These are phyloP conservation scores for Chlamydomonas reinhardtii DNA, from an alignment of 163 green algal genomes.

Conservation along the genomic window DNA sequence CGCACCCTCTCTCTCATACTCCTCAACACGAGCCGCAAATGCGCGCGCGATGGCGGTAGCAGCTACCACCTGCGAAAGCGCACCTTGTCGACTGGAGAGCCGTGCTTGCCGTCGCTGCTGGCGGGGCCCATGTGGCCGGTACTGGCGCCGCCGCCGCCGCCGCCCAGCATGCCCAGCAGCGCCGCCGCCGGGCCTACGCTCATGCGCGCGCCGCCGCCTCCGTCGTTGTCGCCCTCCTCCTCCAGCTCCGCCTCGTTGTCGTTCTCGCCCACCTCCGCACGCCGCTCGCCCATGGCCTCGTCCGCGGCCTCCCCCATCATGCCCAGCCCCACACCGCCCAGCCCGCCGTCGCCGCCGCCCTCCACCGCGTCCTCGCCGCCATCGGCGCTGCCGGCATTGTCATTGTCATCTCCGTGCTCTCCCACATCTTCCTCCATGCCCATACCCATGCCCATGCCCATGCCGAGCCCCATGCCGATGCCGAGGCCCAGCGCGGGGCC, in stretches of 20 bases:
- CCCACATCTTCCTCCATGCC: neutral
- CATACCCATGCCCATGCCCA: neutral
- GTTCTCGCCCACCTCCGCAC: neutral
- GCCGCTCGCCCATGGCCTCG: neutral
- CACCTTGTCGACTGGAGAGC: conserved; percentile 32
- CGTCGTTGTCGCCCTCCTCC: neutral
- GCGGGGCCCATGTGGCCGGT: conserved; percentile 35
- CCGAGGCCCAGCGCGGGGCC: neutral
- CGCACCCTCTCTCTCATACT: too few relatives aligned
- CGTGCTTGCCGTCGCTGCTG: conserved; percentile 24
- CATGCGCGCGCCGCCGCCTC: neutral
- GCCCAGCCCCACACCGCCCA: neutral
- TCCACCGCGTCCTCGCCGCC: neutral
- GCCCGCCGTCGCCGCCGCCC: neutral
- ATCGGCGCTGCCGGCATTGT: conserved; percentile 41
- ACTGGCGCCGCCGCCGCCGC: conserved; percentile 37
- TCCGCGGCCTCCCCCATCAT: neutral
- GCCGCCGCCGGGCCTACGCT: conserved; percentile 42
- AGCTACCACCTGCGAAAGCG: too few relatives aligned
- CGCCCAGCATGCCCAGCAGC: conserved; percentile 40
- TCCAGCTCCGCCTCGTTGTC: neutral
- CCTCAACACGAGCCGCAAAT: too few relatives aligned
- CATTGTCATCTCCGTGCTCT: conserved; percentile 40
- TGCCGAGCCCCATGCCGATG: neutral
- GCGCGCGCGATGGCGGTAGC: too few relatives aligned